Conservation (phyloP, 805 yeast species). For the Yamadazyma laniorum region DNA sequence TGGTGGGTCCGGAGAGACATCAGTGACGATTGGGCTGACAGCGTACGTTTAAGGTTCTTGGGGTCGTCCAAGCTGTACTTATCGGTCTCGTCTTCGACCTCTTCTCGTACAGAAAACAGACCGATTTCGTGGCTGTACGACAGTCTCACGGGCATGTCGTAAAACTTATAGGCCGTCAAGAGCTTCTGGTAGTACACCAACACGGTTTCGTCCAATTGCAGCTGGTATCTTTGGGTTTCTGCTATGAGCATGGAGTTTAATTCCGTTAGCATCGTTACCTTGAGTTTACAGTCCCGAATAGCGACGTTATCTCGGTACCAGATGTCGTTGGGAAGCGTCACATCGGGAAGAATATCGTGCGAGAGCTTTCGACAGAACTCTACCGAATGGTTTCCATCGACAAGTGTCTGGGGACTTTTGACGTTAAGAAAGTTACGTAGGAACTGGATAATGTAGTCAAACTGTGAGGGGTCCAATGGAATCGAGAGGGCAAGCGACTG, state of each 20-base stretch:
- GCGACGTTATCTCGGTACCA: conserved; percentile 35
- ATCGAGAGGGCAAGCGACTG: conserved; percentile 8
- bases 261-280: conserved; percentile 31
- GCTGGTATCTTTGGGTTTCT: conserved; percentile 14
- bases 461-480: conserved; percentile 12
- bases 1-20: conserved; percentile 13
- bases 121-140: neutral
- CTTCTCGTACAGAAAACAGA: conserved; percentile 15
- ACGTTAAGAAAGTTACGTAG: conserved; percentile 10
- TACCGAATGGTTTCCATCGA: neutral
- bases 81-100: conserved; percentile 17
- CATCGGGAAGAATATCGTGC: conserved; percentile 30
- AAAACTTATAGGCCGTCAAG: conserved; percentile 32
- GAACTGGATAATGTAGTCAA: conserved; percentile 14
- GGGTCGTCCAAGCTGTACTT: conserved; percentile 10
- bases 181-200: conserved; percentile 30
- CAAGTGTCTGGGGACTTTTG: conserved; percentile 6
- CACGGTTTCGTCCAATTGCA: conserved; percentile 24
- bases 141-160: conserved; percentile 19
- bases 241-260: conserved; percentile 29
- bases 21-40: conserved; percentile 16
- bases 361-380: neutral
- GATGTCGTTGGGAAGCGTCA: conserved; percentile 34
- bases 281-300: conserved; percentile 31
- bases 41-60: conserved; percentile 11